phyloP scores from a whole-genome alignment of 805 yeast species.

The Yarrowia bubula region DNA sequence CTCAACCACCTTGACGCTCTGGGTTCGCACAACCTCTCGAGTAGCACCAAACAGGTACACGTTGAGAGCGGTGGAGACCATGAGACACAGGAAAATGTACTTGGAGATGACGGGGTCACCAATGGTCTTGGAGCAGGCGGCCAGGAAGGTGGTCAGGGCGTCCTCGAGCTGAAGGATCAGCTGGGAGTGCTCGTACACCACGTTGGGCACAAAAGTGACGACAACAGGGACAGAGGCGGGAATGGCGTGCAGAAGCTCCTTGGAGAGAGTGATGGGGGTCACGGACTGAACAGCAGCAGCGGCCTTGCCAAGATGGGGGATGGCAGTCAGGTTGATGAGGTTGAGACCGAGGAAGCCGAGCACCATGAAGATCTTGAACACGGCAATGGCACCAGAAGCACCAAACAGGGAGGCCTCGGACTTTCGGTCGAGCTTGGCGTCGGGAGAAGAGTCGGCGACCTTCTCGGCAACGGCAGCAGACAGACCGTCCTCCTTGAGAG shows the following conservation, averaged over 20 bases:
- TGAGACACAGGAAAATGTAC: conserved; percentile 66
- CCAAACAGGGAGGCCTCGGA: conserved; percentile 14
- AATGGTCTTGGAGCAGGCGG: conserved; percentile 62
- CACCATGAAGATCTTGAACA: conserved; percentile 38
- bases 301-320: conserved; percentile 38
- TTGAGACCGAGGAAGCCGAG: conserved; percentile 40
- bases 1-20: conserved; percentile 38
- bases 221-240: conserved; percentile 33
- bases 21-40: conserved; percentile 32
- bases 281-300: conserved; percentile 45
- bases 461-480: conserved; percentile 68
- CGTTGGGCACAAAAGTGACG: conserved; percentile 43
- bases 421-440: conserved; percentile 9
- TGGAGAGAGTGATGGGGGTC: conserved; percentile 23
- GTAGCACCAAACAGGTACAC: conserved; percentile 84
- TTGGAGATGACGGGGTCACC: conserved; percentile 80
- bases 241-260: conserved; percentile 20
- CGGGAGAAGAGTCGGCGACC: conserved; percentile 48
- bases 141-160: conserved; percentile 49
- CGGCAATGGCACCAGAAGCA: conserved; percentile 24
- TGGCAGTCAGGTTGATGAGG: conserved; percentile 41
- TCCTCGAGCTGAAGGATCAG: conserved; percentile 60
- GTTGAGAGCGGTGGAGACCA: conserved; percentile 75
- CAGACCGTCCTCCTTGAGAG: conserved; percentile 91
- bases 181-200: conserved; percentile 39